phyloP scores from a whole-genome alignment of 73 alveolate genomes.

The Blepharisma stoltei region DNA sequence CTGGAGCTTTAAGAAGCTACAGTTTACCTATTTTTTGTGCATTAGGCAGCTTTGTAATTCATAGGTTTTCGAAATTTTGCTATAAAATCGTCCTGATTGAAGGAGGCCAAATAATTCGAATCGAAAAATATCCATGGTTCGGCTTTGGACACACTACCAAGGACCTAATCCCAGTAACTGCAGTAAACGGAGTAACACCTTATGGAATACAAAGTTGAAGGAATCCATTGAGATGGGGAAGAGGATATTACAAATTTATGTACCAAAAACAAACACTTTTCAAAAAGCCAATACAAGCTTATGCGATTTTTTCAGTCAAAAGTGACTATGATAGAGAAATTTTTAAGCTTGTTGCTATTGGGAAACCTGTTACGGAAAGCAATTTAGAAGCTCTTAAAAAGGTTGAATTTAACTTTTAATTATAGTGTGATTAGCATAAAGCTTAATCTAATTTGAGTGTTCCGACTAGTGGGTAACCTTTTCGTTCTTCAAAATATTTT shows the following conservation, averaged over 20 bases:
- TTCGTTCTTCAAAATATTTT: too few relatives aligned
- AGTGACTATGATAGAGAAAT: constrained; percentile 3
- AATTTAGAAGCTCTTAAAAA: background rate
- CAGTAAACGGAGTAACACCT: background rate
- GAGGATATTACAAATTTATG: constrained; percentile 2
- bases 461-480: too few relatives aligned
- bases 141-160: constrained; percentile 15
- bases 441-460: too few relatives aligned
- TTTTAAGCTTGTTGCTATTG: constrained; percentile 2
- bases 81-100: background rate
- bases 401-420: too few relatives aligned
- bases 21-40: background rate
- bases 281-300: background rate
- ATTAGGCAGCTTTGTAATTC: background rate
- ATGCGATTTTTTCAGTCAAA: constrained; percentile 5
- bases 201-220: background rate
- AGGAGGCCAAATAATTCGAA: background rate
- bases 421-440: too few relatives aligned
- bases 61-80: background rate
- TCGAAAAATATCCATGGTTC: constrained; percentile 9
- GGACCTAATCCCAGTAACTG: background rate
- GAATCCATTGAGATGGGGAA: constrained; percentile 7
- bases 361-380: constrained; percentile 15
- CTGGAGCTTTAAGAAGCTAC: background rate
- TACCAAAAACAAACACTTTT: background rate